Evolutionary conservation across 495 filamentous ascomycete species (phyloP).

Genomic region (Penicillium cinerascens): DNA sequence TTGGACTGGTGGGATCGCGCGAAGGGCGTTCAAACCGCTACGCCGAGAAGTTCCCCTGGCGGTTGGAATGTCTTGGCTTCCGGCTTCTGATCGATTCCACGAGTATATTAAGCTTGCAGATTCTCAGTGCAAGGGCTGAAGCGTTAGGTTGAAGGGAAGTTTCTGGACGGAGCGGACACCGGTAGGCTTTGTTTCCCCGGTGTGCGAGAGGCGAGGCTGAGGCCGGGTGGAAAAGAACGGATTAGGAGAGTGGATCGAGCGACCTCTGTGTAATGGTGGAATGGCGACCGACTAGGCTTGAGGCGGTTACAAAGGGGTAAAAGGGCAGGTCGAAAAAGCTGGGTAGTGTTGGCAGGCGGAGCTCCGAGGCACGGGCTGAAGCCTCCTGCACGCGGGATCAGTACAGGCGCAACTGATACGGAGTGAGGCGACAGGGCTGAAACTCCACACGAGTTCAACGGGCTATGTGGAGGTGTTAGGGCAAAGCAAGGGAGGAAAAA

Average conservation of each 20-base stretch:
- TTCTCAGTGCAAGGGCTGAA: conserved; percentile 7
- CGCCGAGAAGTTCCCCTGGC: conserved; percentile 24
- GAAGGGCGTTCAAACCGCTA: conserved; percentile 25
- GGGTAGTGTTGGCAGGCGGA: conserved; percentile 13
- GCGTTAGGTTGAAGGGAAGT: background rate
- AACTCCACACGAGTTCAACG: conserved; percentile 16
- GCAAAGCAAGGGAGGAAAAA: conserved; percentile 14
- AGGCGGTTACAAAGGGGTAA: background rate
- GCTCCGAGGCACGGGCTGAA: conserved; percentile 18
- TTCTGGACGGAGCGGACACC: background rate
- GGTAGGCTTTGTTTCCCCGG: background rate
- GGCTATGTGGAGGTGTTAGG: conserved; percentile 21
- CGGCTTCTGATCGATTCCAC: conserved; percentile 13
- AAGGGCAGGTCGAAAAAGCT: conserved; percentile 2
- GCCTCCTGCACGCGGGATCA: conserved; percentile 21
- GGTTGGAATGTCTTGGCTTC: conserved; percentile 42
- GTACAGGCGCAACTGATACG: conserved; percentile 9
- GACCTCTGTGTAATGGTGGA: background rate
- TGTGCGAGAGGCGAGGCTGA: background rate
- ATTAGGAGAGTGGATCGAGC: background rate
- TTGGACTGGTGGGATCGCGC: conserved; percentile 24
- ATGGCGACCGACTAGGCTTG: background rate
- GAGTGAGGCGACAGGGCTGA: conserved; percentile 14
- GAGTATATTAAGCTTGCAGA: conserved; percentile 22
- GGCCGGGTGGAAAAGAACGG: background rate